These are phyloP conservation scores for Fusarium sp. DNA, from an alignment of 2,329 filamentous ascomycete genomes.

Conservation along the genomic window DNA sequence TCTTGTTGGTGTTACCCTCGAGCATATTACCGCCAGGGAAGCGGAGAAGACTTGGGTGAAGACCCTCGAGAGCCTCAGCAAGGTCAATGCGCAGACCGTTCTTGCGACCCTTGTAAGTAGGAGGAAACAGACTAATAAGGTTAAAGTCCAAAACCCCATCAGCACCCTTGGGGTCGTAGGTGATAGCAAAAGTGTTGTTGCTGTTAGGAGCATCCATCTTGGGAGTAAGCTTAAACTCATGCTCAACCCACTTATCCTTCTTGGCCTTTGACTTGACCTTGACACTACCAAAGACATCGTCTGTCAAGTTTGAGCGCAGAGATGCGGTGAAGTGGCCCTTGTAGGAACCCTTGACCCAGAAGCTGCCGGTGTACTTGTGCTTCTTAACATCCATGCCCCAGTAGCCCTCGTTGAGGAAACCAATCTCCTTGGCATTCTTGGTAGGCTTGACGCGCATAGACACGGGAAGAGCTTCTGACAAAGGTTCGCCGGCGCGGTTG, in stretches of 20 bases:
- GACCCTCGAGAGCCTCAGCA: slow-evolving; percentile 61
- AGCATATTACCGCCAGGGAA: slow-evolving; percentile 75
- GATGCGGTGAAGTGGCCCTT: slow-evolving; percentile 60
- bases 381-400: slow-evolving; percentile 68
- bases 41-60: slow-evolving; percentile 70
- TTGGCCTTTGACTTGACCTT: slow-evolving; percentile 58
- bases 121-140: slow-evolving; percentile 69
- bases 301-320: slow-evolving; percentile 58
- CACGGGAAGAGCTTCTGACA: slow-evolving; percentile 64
- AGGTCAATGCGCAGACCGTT: slow-evolving; percentile 70
- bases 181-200: slow-evolving; percentile 68
- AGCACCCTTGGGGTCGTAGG: slow-evolving; percentile 60
- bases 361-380: slow-evolving; percentile 61
- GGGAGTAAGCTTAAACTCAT: slow-evolving; percentile 59
- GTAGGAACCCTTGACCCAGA: slow-evolving; percentile 64
- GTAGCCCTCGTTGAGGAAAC: slow-evolving; percentile 65
- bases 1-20: slow-evolving; percentile 57
- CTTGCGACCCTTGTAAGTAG: slow-evolving; percentile 66
- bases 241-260: slow-evolving; percentile 62
- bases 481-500: slow-evolving; percentile 58
- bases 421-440: slow-evolving; percentile 51
- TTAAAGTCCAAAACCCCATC: slow-evolving; percentile 65
- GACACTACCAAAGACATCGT: slow-evolving; percentile 59
- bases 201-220: slow-evolving; percentile 60
- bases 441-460: slow-evolving; percentile 60